A percentile compares a stretch with the other conserved stretches of the same genome.
phyloP scores from a whole-genome alignment of 2,329 filamentous ascomycete species.

The Colletotrichum shisoi region DNA sequence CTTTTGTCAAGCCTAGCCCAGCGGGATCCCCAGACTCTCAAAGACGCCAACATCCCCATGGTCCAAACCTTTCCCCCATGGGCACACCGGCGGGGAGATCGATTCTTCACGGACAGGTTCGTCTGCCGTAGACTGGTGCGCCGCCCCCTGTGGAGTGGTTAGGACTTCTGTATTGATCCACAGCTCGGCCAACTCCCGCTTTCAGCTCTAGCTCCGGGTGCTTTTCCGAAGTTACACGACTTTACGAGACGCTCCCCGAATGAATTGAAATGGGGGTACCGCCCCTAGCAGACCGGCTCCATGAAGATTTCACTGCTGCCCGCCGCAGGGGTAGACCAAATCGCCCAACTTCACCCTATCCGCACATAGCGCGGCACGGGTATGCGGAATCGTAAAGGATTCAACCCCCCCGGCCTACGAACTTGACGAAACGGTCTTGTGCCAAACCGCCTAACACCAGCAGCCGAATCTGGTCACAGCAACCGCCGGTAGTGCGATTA shows the following conservation, averaged over 20 bases:
- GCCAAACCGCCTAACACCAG: background rate
- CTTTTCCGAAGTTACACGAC: conserved; percentile 21
- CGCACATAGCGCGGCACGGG: background rate
- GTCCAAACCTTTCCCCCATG: conserved; percentile 24
- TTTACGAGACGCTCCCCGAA: background rate
- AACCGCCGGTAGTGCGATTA: conserved; percentile 5
- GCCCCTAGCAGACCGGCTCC: background rate
- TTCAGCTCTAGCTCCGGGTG: conserved; percentile 24
- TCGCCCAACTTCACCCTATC: conserved; percentile 1
- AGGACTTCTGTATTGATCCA: conserved; percentile 31
- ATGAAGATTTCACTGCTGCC: conserved; percentile 19
- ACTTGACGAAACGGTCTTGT: background rate
- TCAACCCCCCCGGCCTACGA: conserved; percentile 1
- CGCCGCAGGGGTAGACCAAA: conserved; percentile 32
- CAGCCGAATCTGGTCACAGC: conserved; percentile 9
- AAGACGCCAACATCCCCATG: conserved; percentile 32
- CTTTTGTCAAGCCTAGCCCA: conserved; percentile 16
- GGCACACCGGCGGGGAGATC: conserved; percentile 3
- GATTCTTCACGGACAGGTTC: conserved; percentile 22
- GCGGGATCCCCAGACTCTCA: conserved; percentile 28
- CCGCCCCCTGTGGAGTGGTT: conserved; percentile 14
- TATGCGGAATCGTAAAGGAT: conserved; percentile 14
- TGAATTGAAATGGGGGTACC: background rate
- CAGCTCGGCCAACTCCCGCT: conserved; percentile 37
- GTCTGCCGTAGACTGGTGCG: background rate